Evolutionary conservation across 208 protist species (phyloP), one percentile per base, ranked within the genome.

Genomic region (Endotrypanum monterogeii): DNA sequence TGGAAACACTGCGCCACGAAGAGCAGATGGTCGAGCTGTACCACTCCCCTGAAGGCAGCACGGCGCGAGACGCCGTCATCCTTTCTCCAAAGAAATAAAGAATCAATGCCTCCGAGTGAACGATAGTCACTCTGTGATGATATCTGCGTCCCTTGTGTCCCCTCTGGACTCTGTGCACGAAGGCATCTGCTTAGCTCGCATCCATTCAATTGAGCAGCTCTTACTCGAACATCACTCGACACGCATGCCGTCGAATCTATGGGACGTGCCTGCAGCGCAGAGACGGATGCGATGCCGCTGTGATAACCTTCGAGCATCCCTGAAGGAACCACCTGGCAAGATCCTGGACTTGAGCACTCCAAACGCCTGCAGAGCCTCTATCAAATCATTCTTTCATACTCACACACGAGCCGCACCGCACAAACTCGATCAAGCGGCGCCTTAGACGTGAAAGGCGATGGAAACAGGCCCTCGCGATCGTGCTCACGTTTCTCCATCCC

Each of bases 321-420:
- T 51, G 39, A 48, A 18, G n/a, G 39, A 28, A n/a, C 44, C 62
- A 51, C 25, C 37, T 8, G 44, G 6, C 7, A 14, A 41, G n/a
- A 5, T 89, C 5, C 62, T 92, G 2, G 80, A 86, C 60, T 92
- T 89, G 35, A 85, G 80, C 41, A 86, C 76, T 11, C 73, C 73
- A 16, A 79, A 83, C 5, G 68, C 66, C 1, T 81, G 87, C 67
- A 28, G 1, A 28, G 55, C 55, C 25, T 84, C 67, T 12, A 72
- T 57, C 23, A 77, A 80, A 32, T 41, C 30, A 11, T 73, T 83
- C 65, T 89, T 86, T 65, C 61, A 56, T 41, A 60, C 8, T 23
- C 3, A 44, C 68, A 32, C 62, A 41, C 58, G 9, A 25, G 37
- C 62, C 23, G 44, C 62, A 25, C 28, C 44, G n/a, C 44, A 23